Evolutionary conservation across 495 filamentous ascomycete species (phyloP), one percentile per base, ranked within the genome.

Genomic region (Sordaria brevicollis): DNA sequence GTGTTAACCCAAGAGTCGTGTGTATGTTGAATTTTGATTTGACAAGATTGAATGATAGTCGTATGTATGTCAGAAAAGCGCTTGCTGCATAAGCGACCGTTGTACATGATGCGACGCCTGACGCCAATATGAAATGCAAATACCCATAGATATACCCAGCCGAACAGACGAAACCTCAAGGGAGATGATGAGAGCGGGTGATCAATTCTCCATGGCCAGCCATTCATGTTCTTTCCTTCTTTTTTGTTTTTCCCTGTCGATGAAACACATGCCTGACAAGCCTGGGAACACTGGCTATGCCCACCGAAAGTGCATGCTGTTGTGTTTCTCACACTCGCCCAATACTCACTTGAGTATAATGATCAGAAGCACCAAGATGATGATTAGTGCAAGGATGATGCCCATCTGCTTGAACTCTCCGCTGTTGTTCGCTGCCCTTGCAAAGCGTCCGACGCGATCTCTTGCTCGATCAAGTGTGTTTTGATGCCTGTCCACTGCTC

Each of bases 321-420:
- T 25, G 9, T 2, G 2, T 17, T 35, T 65, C 25, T 37, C 10
- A 36, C 2, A 41, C 66, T 1, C 13, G 4, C 2, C 8, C 15
- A 2, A 31, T 31, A 31, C 38, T 80, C 77, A 93, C 83, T 94
- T 94, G 81, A 93, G 75, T 66, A 94, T 86, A 38, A 89, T 85
- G 80, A 95, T 93, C 77, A 95, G 76, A 73, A 95, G 80, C 11
- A 95, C 88, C 75, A 95, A 76, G 9, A 94, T 80, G 69, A 94
- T 85, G 71, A 95, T 93, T 78, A 95, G 73, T 35, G 90, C 82
- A 36, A 91, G 81, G 72, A 95, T 95, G 37, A 89, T 86, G 74
- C 88, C 90, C 84, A 93, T 84, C 78, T 91, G 91, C 87, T 89
- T 87, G 78, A 92, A 91, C 72, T 97, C 93, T 62, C 87, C 87